phyloP scores from a whole-genome alignment of 768 basidiomycete genomes.

The Mycena latifolia region DNA sequence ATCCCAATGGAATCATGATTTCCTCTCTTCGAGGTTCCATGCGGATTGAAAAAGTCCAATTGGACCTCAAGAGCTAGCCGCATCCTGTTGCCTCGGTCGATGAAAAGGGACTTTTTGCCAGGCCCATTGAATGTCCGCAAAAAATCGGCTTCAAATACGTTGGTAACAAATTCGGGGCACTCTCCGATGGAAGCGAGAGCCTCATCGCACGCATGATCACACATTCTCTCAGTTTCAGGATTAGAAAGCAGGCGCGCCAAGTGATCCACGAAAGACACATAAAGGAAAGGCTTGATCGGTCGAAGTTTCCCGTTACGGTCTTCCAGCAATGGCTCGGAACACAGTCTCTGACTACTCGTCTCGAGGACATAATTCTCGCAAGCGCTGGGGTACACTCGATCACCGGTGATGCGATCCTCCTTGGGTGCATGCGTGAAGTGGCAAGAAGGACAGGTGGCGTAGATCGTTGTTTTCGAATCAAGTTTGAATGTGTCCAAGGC shows the following conservation, averaged over 20 bases:
- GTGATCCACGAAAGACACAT: constrained; percentile 34
- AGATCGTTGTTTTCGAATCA: constrained; percentile 29
- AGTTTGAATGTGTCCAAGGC: constrained; percentile 29
- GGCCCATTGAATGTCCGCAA: constrained; percentile 42
- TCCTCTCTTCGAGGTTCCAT: constrained; percentile 42
- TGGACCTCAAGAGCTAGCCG: constrained; percentile 42
- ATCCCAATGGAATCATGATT: constrained; percentile 45
- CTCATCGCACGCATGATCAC: constrained; percentile 26
- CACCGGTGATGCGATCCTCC: constrained; percentile 15
- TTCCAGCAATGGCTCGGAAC: constrained; percentile 4
- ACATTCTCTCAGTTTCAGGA: constrained; percentile 24
- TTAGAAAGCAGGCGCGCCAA: constrained; percentile 31
- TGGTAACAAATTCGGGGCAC: constrained; percentile 8
- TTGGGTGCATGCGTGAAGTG: constrained; percentile 29
- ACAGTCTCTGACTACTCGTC: neutral
- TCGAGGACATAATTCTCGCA: constrained; percentile 21
- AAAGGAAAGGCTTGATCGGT: constrained; percentile 34
- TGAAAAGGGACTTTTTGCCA: constrained; percentile 28
- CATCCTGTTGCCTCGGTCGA: constrained; percentile 29
- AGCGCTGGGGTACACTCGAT: constrained; percentile 14
- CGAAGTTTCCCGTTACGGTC: constrained; percentile 1
- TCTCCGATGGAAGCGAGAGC: constrained; percentile 18
- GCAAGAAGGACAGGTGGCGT: constrained; percentile 36
- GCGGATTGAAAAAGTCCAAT: constrained; percentile 50
- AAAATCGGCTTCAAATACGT: constrained; percentile 40